Conservation (phyloP, 73 alveolate genomes). For the Paramecium bursaria region DNA sequence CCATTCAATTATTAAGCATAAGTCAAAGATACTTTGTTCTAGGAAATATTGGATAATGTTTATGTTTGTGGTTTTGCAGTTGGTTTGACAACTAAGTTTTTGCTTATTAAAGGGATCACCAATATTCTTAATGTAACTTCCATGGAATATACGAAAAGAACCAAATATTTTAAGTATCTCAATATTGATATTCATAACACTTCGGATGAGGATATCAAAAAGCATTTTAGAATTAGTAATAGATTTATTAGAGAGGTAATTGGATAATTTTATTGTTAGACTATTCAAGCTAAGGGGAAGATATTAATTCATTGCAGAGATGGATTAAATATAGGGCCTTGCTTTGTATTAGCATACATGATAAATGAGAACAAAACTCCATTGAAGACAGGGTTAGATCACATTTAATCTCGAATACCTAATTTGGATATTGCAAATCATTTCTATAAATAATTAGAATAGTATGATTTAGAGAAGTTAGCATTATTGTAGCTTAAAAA, state of each 20-base stretch:
- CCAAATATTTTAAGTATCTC: conserved; percentile 85
- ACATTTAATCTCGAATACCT: neutral
- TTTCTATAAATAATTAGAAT: conserved; percentile 66
- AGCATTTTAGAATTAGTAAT: conserved; percentile 91
- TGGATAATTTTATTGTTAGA: conserved; percentile 26
- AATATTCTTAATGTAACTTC: conserved; percentile 88
- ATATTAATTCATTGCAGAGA: conserved; percentile 87
- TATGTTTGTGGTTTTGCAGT: conserved; percentile 72
- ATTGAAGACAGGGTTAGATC: conserved; percentile 81
- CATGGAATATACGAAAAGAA: conserved; percentile 88
- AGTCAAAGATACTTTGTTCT: conserved; percentile 63
- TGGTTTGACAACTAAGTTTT: conserved; percentile 76
- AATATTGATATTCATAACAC: conserved; percentile 88
- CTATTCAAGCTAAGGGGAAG: conserved; percentile 75
- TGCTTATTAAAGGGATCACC: conserved; percentile 82
- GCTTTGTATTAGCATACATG: conserved; percentile 89
- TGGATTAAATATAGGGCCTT: conserved; percentile 91
- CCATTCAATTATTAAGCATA: conserved; percentile 83
- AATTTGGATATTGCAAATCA: conserved; percentile 60
- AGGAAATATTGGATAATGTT: conserved; percentile 62
- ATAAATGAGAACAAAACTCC: conserved; percentile 85
- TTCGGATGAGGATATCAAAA: conserved; percentile 90
- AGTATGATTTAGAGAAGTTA: conserved; percentile 67
- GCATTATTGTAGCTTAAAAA: conserved; percentile 63
- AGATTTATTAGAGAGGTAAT: conserved; percentile 89